Base-by-base conservation (phyloP, 2,329 filamentous ascomycete species). In the Penicillium sp. region DNA sequence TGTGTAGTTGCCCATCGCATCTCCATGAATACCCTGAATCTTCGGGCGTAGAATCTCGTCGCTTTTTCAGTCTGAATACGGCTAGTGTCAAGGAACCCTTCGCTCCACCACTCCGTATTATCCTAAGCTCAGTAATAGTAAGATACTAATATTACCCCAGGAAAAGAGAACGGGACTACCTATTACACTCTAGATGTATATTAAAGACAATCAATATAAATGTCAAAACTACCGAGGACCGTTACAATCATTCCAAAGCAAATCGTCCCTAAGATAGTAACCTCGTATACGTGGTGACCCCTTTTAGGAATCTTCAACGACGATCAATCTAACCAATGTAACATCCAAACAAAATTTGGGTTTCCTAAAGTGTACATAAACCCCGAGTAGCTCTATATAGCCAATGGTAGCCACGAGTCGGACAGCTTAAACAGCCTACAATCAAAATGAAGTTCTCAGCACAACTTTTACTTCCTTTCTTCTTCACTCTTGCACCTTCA, bases 311-410 rank as follows among this genome's bases (percentile, higher is more conserved):
- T 57, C 42, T 16, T 31, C 31, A 44, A 3, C 21, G 55, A 29
- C 29, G 57, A 59, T 59, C 55, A 42, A 55, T 57, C 40, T 57
- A 50, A 57, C 54, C 54, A 45, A 59, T 59, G 51, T 57, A 59
- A 59, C 55, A 41, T 31, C 31, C 45, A 16, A 12, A n/a, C 9
- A n/a, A n/a, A n/a, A 42, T 50, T 9, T 0, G 3, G 27, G 10
- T 34, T 34, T 25, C 38, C 23, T 16, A 42, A 44, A 12, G 5
- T n/a, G 29, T 44, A 6, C 29, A 50, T 6, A 50, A 27, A 34
- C n/a, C 3, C 6, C 21, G 48, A 44, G 48, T 7, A 7, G 6
- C 18, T 12, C 5, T 50, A 50, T 50, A 44, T 44, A 50, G 16
- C 15, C 4, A 8, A 34, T 35, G 38, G 18, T 50, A 34, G 7